Evolutionary conservation across 164 flowering plant genomes (phyloP).

Genomic region (Aristolochia contorta): DNA sequence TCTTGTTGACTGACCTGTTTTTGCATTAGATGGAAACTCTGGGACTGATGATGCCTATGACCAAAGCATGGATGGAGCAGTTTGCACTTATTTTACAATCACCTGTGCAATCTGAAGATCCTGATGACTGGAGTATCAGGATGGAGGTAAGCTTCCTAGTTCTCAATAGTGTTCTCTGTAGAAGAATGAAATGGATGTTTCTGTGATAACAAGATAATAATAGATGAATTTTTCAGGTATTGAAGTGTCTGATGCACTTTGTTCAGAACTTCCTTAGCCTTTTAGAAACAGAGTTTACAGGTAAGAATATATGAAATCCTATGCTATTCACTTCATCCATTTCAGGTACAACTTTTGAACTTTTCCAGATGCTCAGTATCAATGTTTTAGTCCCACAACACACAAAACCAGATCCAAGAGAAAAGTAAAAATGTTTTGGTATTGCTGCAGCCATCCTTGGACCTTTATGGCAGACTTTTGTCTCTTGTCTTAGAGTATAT

Average conservation of each 20-base stretch:
- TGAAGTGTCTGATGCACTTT: conserved; percentile 91
- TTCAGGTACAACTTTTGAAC: not conserved
- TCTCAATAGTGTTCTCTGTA: not conserved
- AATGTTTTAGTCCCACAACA: not conserved
- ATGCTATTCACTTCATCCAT: no score
- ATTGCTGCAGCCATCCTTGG: conserved; percentile 49
- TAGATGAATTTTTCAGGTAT: conserved; percentile 37
- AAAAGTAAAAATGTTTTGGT: no score
- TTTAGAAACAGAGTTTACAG: conserved; percentile 45
- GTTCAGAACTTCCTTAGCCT: conserved; percentile 71
- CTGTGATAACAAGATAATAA: not conserved
- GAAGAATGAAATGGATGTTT: not conserved
- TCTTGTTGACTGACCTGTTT: conserved; percentile 2
- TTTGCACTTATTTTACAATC: conserved; percentile 50
- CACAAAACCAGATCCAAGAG: no score
- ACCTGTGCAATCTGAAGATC: conserved; percentile 70
- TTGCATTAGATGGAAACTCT: conserved; percentile 59
- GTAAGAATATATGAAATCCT: conserved; percentile 21
- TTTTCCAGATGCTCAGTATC: conserved; percentile 1
- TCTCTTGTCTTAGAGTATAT: conserved; percentile 64
- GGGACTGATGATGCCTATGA: conserved; percentile 49
- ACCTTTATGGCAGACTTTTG: conserved; percentile 86
- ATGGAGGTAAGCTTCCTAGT: conserved; percentile 54
- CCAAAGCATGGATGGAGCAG: conserved; percentile 72
- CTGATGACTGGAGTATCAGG: conserved; percentile 92